Evolutionary conservation across 2,329 filamentous ascomycete genomes (phyloP), one percentile per base, ranked within the genome.

Genomic region (Ascochyta fabae): DNA sequence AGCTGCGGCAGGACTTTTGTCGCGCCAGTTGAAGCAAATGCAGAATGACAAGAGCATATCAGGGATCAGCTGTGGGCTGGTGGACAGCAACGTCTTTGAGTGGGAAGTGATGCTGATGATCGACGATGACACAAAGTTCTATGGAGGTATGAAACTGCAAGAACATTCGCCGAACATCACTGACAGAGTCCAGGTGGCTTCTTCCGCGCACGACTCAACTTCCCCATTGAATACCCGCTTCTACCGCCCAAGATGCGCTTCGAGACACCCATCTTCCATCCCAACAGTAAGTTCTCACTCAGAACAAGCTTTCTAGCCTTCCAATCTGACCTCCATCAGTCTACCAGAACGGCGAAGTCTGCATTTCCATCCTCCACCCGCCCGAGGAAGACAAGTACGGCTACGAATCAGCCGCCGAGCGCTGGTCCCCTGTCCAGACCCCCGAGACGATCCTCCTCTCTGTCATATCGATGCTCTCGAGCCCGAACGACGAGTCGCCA

Each of bases 81-180:
- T 93, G 48, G 87, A 88, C 69, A 90, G 90, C 75, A 89, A 96
- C 74, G 87, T 98, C 9, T 97, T 97, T 65, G 90, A 96, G 80
- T 99, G 95, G 95, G 93, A 98, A 77, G 92, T 98, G 19, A 96
- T 97, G 90, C 86, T 99, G 58, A 98, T 99, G 94, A 94, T 98
- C 64, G 92, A 87, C 60, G 93, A 97, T 68, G 92, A 96, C 72
- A 93, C 90, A 78, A 94, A 93, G 78, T 90, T 91, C 77, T 97
- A 97, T 69, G 93, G 93, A 69, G 93, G 93, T 94, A 79, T 26
- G 22, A 36, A n/a, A 6, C 8, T 2, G 6, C 23, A 24, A n/a
- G 27, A 7, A 8, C 3, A 31, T 9, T 19, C 4, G 22, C 23
- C n/a, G n/a, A 24, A n/a, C 10, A 27, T 36, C 24, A 44, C 53